Evolutionary conservation across 108 stramenopile genomes (phyloP).

Genomic region (Chaetoceros muelleri): DNA sequence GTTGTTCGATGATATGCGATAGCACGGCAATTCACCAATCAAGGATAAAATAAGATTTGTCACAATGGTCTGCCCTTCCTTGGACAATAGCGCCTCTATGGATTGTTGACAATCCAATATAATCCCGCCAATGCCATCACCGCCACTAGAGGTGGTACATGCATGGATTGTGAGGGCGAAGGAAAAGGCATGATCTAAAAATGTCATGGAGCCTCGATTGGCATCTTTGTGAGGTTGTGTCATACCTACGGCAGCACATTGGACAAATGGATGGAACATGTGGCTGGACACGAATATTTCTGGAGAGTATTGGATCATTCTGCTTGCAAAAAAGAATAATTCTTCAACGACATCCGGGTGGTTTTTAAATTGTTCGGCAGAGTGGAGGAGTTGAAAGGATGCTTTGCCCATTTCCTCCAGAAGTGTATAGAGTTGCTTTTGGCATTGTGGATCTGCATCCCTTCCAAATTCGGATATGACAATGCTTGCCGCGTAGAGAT

Average conservation of each 20-base stretch:
- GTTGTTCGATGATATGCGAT: constrained; percentile 42
- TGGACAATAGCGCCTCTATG: constrained; percentile 42
- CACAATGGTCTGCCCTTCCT: constrained; percentile 59
- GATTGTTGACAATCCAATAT: no score
- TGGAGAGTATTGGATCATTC: constrained; percentile 76
- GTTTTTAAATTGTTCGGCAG: constrained; percentile 60
- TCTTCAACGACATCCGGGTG: constrained; percentile 96
- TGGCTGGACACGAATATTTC: constrained; percentile 53
- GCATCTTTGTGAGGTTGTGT: constrained; percentile 78
- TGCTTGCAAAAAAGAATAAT: constrained; percentile 84
- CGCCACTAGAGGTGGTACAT: constrained; percentile 21
- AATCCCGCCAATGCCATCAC: no score
- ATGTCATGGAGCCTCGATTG: constrained; percentile 74
- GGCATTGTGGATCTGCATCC: constrained; percentile 24
- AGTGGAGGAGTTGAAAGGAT: constrained; percentile 44
- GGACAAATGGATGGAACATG: constrained; percentile 50
- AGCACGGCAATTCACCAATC: constrained; percentile 71
- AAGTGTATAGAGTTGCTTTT: constrained; percentile 55
- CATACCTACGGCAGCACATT: constrained; percentile 73
- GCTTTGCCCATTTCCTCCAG: constrained; percentile 45
- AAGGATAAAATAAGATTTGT: constrained; percentile 49
- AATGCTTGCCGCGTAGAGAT: constrained; percentile 82
- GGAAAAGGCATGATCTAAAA: constrained; percentile 55
- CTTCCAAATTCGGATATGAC: constrained; percentile 79
- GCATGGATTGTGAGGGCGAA: constrained; percentile 45